phyloP scores from a whole-genome alignment of 495 filamentous ascomycete genomes.

The Letharia columbiana region DNA sequence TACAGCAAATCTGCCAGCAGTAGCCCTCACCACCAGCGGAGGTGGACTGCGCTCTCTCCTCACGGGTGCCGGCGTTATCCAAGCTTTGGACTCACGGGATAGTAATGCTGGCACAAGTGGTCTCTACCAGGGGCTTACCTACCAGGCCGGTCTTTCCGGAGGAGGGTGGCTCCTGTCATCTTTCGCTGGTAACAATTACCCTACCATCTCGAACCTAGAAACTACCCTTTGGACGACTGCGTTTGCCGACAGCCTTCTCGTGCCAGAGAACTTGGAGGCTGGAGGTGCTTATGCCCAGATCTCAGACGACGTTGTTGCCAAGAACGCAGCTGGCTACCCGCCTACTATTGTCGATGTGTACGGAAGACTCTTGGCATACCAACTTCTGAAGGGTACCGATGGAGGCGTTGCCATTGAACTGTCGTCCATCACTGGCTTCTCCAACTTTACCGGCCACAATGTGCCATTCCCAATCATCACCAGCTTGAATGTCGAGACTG shows the following conservation, averaged over 20 bases:
- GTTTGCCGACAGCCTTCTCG: slow-evolving; percentile 30
- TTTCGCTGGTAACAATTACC: slow-evolving; percentile 37
- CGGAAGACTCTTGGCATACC: slow-evolving; percentile 35
- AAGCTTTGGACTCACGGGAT: slow-evolving; percentile 36
- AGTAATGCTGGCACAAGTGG: slow-evolving; percentile 32
- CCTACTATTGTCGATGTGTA: slow-evolving; percentile 37
- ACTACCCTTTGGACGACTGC: slow-evolving; percentile 33
- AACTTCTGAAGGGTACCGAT: slow-evolving; percentile 32
- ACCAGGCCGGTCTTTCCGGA: slow-evolving; percentile 39
- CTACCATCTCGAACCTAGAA: slow-evolving; percentile 34
- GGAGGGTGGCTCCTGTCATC: slow-evolving; percentile 40
- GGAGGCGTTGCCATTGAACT: slow-evolving; percentile 34
- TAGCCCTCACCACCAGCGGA: slow-evolving; percentile 39
- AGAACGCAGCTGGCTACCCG: slow-evolving; percentile 35
- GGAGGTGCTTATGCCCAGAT: slow-evolving; percentile 27
- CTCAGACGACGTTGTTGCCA: slow-evolving; percentile 31
- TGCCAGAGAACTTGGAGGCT: slow-evolving; percentile 22
- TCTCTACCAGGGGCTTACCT: slow-evolving; percentile 39
- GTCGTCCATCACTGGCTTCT: slow-evolving; percentile 28
- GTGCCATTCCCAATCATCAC: slow-evolving; percentile 43
- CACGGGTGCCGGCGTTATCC: slow-evolving; percentile 38
- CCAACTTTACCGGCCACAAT: slow-evolving; percentile 31
- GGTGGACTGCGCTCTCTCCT: slow-evolving; percentile 40
- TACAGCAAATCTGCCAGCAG: slow-evolving; percentile 25
- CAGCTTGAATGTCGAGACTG: slow-evolving; percentile 28